Evolutionary conservation across 148 eudicot species (phyloP).

Genomic region (Bassia scoparia): DNA sequence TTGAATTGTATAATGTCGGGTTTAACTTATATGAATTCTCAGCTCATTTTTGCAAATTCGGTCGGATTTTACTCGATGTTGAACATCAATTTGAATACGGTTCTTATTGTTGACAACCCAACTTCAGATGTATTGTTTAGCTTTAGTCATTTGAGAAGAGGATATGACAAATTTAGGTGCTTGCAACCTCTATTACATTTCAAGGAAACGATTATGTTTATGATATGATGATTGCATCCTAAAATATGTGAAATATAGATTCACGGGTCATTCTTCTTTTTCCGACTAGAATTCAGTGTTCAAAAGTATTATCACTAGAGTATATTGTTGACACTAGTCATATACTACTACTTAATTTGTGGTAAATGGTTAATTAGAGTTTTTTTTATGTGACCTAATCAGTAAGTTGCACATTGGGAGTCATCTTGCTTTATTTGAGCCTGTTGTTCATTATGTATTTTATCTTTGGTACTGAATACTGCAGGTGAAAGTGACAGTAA

Average conservation of each 20-base stretch:
- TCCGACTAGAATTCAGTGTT: neutral
- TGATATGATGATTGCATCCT: no score
- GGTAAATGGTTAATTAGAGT: neutral
- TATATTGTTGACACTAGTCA: neutral
- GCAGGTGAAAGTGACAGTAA: conserved; percentile 75
- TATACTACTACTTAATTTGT: neutral
- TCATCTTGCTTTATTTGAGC: neutral
- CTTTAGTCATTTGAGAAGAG: neutral
- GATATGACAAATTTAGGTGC: neutral
- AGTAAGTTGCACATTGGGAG: no score
- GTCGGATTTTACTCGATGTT: no score
- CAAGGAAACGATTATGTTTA: neutral
- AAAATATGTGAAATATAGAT: no score
- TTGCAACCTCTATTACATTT: neutral
- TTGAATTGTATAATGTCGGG: no score
- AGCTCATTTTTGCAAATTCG: no score
- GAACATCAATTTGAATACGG: no score
- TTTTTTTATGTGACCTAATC: neutral
- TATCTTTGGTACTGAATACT: conserved; percentile 14
- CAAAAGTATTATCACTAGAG: neutral
- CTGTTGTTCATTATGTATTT: conserved; percentile 2
- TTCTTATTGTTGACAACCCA: no score
- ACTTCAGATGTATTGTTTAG: neutral
- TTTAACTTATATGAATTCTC: no score
- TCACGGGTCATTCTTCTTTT: no score